Base-by-base conservation (phyloP, 371 early-diverging fungal species). In the Lichtheimia ornata region DNA sequence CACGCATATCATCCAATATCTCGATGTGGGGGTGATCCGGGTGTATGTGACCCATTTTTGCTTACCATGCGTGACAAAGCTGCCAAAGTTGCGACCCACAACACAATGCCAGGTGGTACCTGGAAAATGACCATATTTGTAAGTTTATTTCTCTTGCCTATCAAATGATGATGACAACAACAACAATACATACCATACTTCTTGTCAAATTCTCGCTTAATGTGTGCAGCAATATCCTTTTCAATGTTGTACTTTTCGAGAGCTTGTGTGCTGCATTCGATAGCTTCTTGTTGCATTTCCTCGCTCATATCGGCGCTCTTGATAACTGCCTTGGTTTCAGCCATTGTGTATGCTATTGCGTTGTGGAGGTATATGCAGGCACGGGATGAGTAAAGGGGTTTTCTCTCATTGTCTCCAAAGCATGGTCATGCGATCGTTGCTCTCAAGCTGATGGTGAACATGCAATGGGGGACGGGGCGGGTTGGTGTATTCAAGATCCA, bases 221-320 rank as follows among this genome's bases (percentile, higher is more conserved):
- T 93, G 77, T 88, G 88, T 40, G 95, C 92, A 44, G 98, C 97
- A 69, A 97, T 96, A 64, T 98, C 98, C 84, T 97, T 98, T 74
- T 97, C 97, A 59, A 96, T 89, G 64, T 90, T 92, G 86, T 89
- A 93, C 71, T 94, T 94, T 61, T 94, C 94, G 79, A 96, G 88
- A 22, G 98, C 98, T 65, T 89, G 88, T 58, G 90, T 87, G 51
- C 97, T 94, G 67, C 92, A 88, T 69, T 96, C 96, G 44, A 97
- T 84, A 62, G 95, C 95, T 67, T 94, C 97, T 71, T 89, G 91
- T 79, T 96, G 97, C 94, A 96, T 94, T 70, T 94, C 95, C 70
- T 98, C 97, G 67, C 86, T 74, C 98, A 98, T 98, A 83, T 98
- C 98, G 42, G 92, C 97, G 71, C 95, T 97, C 87, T 97, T 97